Evolutionary conservation across 345 rosid genomes (phyloP).

Genomic region (Citrus maxima): DNA sequence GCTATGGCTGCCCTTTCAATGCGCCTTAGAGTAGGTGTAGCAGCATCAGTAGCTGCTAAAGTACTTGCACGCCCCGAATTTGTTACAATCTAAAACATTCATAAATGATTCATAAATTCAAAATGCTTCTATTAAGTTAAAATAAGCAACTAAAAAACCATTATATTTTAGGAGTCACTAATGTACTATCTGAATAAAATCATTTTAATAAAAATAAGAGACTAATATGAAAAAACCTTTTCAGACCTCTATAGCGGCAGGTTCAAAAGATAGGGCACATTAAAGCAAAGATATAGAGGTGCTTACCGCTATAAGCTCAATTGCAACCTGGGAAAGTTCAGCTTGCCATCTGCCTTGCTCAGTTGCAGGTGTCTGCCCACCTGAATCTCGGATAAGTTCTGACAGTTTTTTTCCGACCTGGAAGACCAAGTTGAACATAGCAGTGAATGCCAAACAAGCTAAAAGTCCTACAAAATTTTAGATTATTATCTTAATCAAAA

Average conservation of each 20-base stretch:
- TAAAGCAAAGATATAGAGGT: slow-evolving; percentile 8
- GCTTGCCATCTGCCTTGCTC: slow-evolving; percentile 96
- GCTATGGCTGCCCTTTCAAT: slow-evolving; percentile 99
- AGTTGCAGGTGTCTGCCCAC: slow-evolving; percentile 71
- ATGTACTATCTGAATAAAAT: not conserved
- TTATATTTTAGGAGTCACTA: not conserved
- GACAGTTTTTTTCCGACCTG: slow-evolving; percentile 97
- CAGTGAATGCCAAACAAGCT: not conserved
- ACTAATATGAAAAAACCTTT: not conserved
- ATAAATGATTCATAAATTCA: slow-evolving; percentile 12
- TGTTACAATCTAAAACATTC: slow-evolving; percentile 75
- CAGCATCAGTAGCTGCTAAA: slow-evolving; percentile 97
- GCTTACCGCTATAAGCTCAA: slow-evolving; percentile 89
- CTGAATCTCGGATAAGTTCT: slow-evolving; percentile 89
- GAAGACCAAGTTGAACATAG: slow-evolving; percentile 18
- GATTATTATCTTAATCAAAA: not conserved
- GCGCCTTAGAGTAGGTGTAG: slow-evolving; percentile 94
- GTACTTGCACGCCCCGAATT: slow-evolving; percentile 94
- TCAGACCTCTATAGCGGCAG: not conserved
- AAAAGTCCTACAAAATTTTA: not conserved
- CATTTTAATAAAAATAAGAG: not conserved
- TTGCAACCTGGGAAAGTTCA: slow-evolving; percentile 91
- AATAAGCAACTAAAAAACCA: not conserved
- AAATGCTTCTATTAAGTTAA: not conserved
- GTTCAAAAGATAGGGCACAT: not conserved